phyloP scores from a whole-genome alignment of 2,329 filamentous ascomycete genomes.

The Orbilia javanica region DNA sequence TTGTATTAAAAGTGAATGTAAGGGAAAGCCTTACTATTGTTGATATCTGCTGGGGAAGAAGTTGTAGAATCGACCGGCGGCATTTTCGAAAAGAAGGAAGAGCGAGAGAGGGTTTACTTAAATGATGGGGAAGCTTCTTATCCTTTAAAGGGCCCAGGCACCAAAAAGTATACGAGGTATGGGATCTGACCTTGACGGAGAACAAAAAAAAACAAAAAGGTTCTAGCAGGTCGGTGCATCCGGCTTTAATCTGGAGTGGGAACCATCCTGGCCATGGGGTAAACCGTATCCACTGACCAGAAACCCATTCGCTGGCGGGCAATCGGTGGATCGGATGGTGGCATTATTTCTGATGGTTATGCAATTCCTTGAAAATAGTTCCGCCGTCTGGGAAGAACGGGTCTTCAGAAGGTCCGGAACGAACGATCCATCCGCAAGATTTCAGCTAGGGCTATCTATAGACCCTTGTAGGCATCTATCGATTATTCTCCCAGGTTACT shows the following conservation, averaged over 20 bases:
- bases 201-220: conserved; percentile 49
- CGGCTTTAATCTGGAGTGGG: conserved; percentile 59
- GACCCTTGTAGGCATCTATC: conserved; percentile 19
- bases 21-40: conserved; percentile 38
- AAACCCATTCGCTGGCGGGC: conserved; percentile 54
- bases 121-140: conserved; percentile 57
- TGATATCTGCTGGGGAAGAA: conserved; percentile 42
- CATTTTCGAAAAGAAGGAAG: conserved; percentile 48
- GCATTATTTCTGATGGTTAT: conserved; percentile 54
- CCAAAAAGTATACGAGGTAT: conserved; percentile 52
- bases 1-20: conserved; percentile 11
- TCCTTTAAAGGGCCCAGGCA: conserved; percentile 55
- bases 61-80: conserved; percentile 57
- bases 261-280: conserved; percentile 57
- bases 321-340: conserved; percentile 58
- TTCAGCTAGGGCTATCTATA: conserved; percentile 17
- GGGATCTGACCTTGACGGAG: conserved; percentile 55
- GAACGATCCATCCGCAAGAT: conserved; percentile 22
- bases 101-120: conserved; percentile 51
- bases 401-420: conserved; percentile 29
- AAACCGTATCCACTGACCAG: conserved; percentile 55
- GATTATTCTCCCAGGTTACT: conserved; percentile 20
- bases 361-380: conserved; percentile 57
- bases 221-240: conserved; percentile 53
- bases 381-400: conserved; percentile 51